Evolutionary conservation across 495 filamentous ascomycete genomes (phyloP), one percentile per base, ranked within the genome.

Genomic region (Aspergillus affinis): DNA sequence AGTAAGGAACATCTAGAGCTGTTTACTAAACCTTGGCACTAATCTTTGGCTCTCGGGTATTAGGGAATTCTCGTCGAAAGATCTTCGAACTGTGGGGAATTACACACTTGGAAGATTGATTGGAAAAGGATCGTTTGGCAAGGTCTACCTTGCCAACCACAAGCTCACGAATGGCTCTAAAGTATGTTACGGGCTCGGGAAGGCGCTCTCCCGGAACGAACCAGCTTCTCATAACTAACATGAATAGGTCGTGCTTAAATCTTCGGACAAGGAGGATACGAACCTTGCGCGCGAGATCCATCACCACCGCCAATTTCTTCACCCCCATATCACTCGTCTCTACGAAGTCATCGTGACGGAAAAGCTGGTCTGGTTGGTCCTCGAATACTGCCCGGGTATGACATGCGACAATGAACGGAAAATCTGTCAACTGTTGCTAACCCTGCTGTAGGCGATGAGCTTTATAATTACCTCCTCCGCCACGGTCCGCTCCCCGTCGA

Each of bases 341-440:
- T 98, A 98, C 78, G 94, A 98, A 75, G 93, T 98, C 52, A 93
- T 98, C 57, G 92, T 98, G 36, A 98, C 94, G 8, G 94, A 98
- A 74, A 86, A 78, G 12, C 72, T 98, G 69, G 94, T 98, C 29
- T 98, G 94, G 94, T 81, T 98, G 69, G 95, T 93, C 32, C 73
- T 98, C 60, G 94, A 98, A 77, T 98, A 96, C 68, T 98, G 94
- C 77, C 89, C 93, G 66, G 93, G 92, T 96, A 85, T 60, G 84
- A 60, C 19, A 17, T 49, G 15, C 8, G 46, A 47, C 52, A 32
- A 59, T 27, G 19, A 48, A 26, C 0, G 23, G 18, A 27, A 7
- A 27, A 7, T 26, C 23, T 9, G 32, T 51, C 5, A 30, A 12
- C 0, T n/a, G n/a, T 44, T 45, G 55, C 63, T 76, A 46, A 76